Conservation (phyloP, 2,329 filamentous ascomycete genomes). For the Emergomyces africanus region DNA sequence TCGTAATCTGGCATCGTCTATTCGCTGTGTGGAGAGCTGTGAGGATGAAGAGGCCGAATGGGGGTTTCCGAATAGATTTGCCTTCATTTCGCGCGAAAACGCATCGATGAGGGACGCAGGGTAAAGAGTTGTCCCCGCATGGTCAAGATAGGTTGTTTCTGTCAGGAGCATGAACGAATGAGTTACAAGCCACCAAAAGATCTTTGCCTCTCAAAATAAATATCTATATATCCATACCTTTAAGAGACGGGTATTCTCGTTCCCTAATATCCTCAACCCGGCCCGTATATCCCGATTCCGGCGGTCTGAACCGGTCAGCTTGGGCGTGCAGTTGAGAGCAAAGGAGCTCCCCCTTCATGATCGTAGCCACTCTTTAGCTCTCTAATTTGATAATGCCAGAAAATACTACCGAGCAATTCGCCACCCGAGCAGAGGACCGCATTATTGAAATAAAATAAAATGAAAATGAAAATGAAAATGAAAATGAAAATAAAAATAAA, state of each 20-base stretch:
- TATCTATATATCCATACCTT: too few species aligned
- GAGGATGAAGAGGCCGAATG: conserved; percentile 78
- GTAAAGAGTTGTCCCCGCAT: conserved; percentile 84
- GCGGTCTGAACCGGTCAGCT: background rate
- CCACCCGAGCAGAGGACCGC: too few species aligned
- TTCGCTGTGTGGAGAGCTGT: conserved; percentile 57
- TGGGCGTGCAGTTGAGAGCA: background rate
- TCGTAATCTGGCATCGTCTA: conserved; percentile 63
- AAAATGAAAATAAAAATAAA: too few species aligned
- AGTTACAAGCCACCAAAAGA: background rate
- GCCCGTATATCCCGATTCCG: conserved; percentile 22
- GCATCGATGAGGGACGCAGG: conserved; percentile 67
- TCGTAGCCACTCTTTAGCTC: background rate
- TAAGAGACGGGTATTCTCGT: conserved; percentile 35
- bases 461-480: too few species aligned
- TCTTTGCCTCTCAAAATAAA: background rate
- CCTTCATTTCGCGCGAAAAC: conserved; percentile 67
- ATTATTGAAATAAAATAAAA: too few species aligned
- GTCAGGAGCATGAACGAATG: background rate
- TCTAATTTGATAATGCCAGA: background rate
- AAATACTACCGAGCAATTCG: too few species aligned
- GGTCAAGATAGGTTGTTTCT: conserved; percentile 77
- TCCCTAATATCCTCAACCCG: conserved; percentile 36
- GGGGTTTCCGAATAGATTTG: conserved; percentile 76
- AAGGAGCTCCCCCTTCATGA: background rate